Evolutionary conservation across 768 basidiomycete species (phyloP).

Genomic region (Exidia glandulosa): DNA sequence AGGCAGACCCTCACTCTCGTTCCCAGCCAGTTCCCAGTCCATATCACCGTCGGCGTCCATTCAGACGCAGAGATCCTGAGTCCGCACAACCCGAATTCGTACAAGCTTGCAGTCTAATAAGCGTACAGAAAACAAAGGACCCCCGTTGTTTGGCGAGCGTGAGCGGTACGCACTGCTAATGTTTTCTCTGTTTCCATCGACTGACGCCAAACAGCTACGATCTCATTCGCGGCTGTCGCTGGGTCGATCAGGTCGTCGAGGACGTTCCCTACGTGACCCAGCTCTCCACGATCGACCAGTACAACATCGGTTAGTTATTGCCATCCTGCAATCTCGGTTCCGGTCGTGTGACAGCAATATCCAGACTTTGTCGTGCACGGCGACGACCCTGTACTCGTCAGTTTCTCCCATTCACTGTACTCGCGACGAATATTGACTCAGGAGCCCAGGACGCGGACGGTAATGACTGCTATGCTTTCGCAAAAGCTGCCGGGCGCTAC

Average conservation of each 20-base stretch:
- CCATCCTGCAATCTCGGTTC: not conserved
- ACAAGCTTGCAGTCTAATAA: not conserved
- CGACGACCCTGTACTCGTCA: constrained; percentile 7
- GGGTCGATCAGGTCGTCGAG: constrained; percentile 8
- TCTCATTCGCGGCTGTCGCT: constrained; percentile 8
- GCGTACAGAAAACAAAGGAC: constrained; percentile 8
- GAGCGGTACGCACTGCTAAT: constrained; percentile 4
- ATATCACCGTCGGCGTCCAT: constrained; percentile 7
- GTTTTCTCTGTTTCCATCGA: not conserved
- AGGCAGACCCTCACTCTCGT: constrained; percentile 7
- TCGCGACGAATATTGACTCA: too few relatives aligned
- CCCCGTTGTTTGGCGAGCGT: constrained; percentile 9
- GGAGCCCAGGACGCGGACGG: constrained; percentile 5
- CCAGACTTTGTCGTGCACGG: constrained; percentile 11
- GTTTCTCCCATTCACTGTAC: not conserved
- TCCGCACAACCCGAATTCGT: not conserved
- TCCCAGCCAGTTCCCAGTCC: constrained; percentile 4
- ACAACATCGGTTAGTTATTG: constrained; percentile 5
- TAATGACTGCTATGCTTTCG: constrained; percentile 7
- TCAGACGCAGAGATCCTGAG: constrained; percentile 7
- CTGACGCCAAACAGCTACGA: constrained; percentile 3
- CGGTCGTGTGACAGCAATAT: not conserved
- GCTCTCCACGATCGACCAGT: not conserved
- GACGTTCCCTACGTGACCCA: constrained; percentile 9
- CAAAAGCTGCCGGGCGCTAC: constrained; percentile 6